These are phyloP conservation scores for Monosporascus sp. DNA, from an alignment of 2,329 filamentous ascomycete genomes.

Conservation along the genomic window DNA sequence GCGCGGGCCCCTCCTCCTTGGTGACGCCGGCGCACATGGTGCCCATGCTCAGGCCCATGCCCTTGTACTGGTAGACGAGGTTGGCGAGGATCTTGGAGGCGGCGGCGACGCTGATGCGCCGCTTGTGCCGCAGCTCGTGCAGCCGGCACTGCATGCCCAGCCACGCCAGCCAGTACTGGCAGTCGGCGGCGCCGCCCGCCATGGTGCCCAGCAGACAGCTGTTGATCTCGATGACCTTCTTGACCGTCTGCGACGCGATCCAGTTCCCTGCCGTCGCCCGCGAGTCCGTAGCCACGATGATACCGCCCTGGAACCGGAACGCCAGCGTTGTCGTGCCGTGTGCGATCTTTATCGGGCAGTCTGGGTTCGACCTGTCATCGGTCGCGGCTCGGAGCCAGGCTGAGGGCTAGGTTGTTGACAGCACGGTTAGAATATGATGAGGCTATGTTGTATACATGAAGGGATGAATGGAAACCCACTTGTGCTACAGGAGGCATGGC, in stretches of 20 bases:
- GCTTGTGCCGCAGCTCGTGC: constrained; percentile 98
- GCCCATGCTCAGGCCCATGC: constrained; percentile 97
- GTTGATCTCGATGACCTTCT: constrained; percentile 99
- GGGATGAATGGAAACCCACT: constrained; percentile 45
- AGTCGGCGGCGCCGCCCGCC: constrained; percentile 97
- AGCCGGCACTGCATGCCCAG: constrained; percentile 98
- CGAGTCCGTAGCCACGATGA: constrained; percentile 97
- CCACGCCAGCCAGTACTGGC: constrained; percentile 99
- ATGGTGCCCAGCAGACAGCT: constrained; percentile 90
- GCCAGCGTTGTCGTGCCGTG: constrained; percentile 97
- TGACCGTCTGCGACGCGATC: constrained; percentile 99
- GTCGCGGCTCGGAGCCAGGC: constrained; percentile 95
- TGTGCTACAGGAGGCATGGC: constrained; percentile 89
- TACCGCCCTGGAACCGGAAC: constrained; percentile 96
- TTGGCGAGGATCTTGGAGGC: constrained; percentile 98
- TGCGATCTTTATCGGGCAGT: constrained; percentile 98
- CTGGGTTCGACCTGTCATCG: constrained; percentile 93
- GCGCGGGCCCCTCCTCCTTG: constrained; percentile 87
- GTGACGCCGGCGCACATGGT: constrained; percentile 99
- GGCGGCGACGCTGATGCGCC: constrained; percentile 93
- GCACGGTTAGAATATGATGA: constrained; percentile 3
- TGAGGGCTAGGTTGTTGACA: constrained; percentile 56
- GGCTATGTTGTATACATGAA: not conserved
- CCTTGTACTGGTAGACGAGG: constrained; percentile 97
- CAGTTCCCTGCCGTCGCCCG: constrained; percentile 96